Conservation (phyloP, 306 rosid species). For the Medicago lupulina region DNA sequence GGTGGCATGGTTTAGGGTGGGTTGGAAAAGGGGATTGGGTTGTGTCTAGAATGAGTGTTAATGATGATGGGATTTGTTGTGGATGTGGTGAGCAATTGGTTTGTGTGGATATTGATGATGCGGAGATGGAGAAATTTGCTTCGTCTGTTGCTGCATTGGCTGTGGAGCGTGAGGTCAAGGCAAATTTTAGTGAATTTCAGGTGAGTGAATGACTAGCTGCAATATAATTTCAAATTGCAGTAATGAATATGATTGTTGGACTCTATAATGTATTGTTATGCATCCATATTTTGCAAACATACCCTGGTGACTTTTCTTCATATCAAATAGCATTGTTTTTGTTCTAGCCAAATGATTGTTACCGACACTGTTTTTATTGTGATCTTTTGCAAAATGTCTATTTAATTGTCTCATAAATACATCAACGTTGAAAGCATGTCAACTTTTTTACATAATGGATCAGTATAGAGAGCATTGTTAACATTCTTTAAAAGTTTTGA, state of each 20-base stretch:
- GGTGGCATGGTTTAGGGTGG: conserved; percentile 97
- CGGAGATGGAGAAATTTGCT: conserved; percentile 70
- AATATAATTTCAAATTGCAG: not conserved
- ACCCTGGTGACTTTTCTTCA: not conserved
- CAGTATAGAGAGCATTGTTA: not conserved
- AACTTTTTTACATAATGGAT: not conserved
- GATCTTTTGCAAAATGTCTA: not conserved
- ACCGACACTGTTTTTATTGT: not conserved
- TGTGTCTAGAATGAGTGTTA: conserved; percentile 54
- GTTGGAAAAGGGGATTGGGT: conserved; percentile 82
- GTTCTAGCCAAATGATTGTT: not conserved
- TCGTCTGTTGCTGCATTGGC: conserved; percentile 72
- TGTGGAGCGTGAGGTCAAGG: conserved; percentile 73
- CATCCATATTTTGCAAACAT: not conserved
- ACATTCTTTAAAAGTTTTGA: not conserved
- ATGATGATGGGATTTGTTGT: conserved; percentile 56
- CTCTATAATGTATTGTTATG: not conserved
- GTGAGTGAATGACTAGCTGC: conserved; percentile 45
- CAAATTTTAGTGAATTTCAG: conserved; percentile 81
- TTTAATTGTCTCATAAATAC: not conserved
- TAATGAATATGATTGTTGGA: no score
- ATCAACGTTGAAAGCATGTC: not conserved
- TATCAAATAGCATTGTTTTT: not conserved
- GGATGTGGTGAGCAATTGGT: conserved; percentile 65
- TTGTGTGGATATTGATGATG: conserved; percentile 79